Evolutionary conservation across 2,329 filamentous ascomycete genomes (phyloP).

Genomic region (Cladophialophora exuberans): DNA sequence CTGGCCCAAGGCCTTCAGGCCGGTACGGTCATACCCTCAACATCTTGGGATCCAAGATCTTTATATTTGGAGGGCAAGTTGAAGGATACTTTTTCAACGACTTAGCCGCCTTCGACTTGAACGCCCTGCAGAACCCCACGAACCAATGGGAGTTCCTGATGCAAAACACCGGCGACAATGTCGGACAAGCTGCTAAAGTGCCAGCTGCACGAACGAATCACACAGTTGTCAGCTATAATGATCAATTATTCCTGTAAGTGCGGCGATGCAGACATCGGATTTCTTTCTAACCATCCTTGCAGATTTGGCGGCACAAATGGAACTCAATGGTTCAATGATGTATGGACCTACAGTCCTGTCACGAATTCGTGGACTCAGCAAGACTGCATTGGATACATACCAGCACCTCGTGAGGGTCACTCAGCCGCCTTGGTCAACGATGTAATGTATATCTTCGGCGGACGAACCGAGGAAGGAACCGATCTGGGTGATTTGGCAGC

Average conservation of each 20-base stretch:
- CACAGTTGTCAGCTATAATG: conserved; percentile 85
- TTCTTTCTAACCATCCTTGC: conserved; percentile 24
- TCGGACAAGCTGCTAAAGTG: conserved; percentile 64
- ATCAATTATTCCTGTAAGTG: conserved; percentile 88
- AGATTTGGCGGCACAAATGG: conserved; percentile 98
- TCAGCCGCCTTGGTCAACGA: conserved; percentile 92
- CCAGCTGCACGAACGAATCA: conserved; percentile 95
- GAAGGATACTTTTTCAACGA: conserved; percentile 99
- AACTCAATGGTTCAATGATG: conserved; percentile 96
- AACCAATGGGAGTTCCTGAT: conserved; percentile 97
- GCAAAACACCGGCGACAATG: conserved; percentile 67
- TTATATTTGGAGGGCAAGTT: conserved; percentile 95
- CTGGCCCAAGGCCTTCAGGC: conserved; percentile 81
- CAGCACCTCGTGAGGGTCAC: conserved; percentile 89
- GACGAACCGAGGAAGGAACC: conserved; percentile 87
- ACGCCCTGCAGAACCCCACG: conserved; percentile 85
- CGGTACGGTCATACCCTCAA: conserved; percentile 96
- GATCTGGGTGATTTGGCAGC: conserved; percentile 93
- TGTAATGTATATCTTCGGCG: conserved; percentile 99
- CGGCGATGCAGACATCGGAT: neutral
- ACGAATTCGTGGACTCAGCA: conserved; percentile 83
- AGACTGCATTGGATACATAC: conserved; percentile 97
- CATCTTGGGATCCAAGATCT: conserved; percentile 95
- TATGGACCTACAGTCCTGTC: conserved; percentile 91
- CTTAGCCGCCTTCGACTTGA: conserved; percentile 90